phyloP scores from a whole-genome alignment of 1,139 yeast genomes.

The Blastobotrys malaysiensis region DNA sequence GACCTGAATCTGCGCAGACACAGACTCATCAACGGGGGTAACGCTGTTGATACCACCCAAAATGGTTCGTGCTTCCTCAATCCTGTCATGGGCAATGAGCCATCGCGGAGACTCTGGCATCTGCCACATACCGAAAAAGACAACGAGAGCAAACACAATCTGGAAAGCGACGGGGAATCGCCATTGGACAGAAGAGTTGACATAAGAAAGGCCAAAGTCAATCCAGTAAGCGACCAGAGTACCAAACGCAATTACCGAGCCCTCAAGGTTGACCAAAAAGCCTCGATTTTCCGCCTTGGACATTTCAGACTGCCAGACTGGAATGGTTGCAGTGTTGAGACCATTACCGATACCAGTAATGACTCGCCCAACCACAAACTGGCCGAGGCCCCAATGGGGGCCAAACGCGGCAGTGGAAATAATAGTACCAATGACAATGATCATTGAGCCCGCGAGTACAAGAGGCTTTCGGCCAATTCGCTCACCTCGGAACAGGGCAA shows the following conservation, averaged over 20 bases:
- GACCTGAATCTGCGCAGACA: conserved; percentile 21
- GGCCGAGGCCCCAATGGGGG: conserved; percentile 59
- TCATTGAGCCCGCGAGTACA: conserved; percentile 46
- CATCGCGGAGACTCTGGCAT: conserved; percentile 51
- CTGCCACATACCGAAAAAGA: conserved; percentile 20
- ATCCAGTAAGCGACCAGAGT: conserved; percentile 72
- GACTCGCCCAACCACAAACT: conserved; percentile 70
- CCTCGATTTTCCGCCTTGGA: conserved; percentile 72
- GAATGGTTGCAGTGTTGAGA: conserved; percentile 72
- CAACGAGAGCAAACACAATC: conserved; percentile 27
- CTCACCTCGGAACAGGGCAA: conserved; percentile 47
- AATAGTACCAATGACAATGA: conserved; percentile 54
- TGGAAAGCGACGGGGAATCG: conserved; percentile 39
- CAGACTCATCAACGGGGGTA: conserved; percentile 11
- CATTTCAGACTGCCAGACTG: conserved; percentile 80
- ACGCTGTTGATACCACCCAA: conserved; percentile 16
- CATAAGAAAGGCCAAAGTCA: conserved; percentile 46
- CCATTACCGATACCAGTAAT: conserved; percentile 78
- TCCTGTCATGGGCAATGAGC: conserved; percentile 39
- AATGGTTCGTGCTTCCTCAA: conserved; percentile 40
- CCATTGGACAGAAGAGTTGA: conserved; percentile 48
- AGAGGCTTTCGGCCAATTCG: conserved; percentile 32
- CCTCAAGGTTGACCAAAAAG: conserved; percentile 63
- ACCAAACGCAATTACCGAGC: conserved; percentile 68
- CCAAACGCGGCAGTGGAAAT: conserved; percentile 61